Base-by-base conservation (phyloP, 2,329 filamentous ascomycete genomes). In the Fusarium coffeatum region DNA sequence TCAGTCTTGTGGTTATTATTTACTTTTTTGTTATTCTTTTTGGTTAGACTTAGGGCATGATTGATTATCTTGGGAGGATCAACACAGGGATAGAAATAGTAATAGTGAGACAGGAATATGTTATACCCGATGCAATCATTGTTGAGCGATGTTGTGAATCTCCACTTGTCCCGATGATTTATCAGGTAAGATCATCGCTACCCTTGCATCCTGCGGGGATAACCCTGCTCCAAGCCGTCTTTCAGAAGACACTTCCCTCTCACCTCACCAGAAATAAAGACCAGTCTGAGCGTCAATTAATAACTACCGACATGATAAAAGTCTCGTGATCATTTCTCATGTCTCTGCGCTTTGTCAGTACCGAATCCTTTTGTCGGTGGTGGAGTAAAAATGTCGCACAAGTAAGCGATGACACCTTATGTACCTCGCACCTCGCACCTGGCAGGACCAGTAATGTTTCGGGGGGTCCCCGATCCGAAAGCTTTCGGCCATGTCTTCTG, bases 401-500 rank as follows among this genome's bases (percentile, higher is more conserved):
- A 16, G 11, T 27, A 13, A 27, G 49, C 49, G 34, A 51, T 51
- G 15, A 34, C 9, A 51, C 49, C 49, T 51, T 42, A 51, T 42
- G 34, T 37, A 37, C 34, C 34, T 37, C 18, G 18, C 13, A 23
- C 23, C 23, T 23, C 23, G 23, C 23, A 32, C 23, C 23, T 23
- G 12, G 18, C 18, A 37, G 34, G 34, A n/a, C 18, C 34, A 37
- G 34, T n/a, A n/a, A 37, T 7, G 4, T 37, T n/a, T 37, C 34
- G 34, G 34, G 3, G 18, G 34, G 18, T 1, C 34, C 9, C 34
- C 34, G 34, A 37, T 12, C 56, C 62, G 62, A 65, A 65, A 59
- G 53, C 34, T 65, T 65, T 65, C 62, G 62, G 62, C 60, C 32
- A 59, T 46, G 46, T 23, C 43, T 48, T 47, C 51, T 45, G 47